Conservation (phyloP, 805 yeast species). For the Zygotorulaspora chibaensis region DNA sequence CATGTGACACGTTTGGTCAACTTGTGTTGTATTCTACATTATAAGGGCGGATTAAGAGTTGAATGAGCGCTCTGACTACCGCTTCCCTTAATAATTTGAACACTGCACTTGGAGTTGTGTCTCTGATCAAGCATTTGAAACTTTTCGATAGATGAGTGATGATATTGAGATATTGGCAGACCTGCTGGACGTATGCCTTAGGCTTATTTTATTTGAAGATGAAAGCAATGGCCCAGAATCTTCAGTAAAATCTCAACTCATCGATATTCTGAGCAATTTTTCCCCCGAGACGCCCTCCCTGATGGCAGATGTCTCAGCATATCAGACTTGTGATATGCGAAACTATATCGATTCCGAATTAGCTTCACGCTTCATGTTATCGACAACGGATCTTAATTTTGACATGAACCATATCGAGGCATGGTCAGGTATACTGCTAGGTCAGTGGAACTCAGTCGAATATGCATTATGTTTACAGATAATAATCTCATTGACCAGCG, state of each 20-base stretch:
- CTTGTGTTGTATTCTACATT: not conserved
- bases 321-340: conserved; percentile 12
- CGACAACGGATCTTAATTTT: conserved; percentile 22
- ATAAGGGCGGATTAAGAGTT: not conserved
- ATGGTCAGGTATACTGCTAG: conserved; percentile 15
- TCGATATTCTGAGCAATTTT: conserved; percentile 8
- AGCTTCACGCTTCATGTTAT: conserved; percentile 14
- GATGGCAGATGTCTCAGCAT: not conserved
- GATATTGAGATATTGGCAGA: conserved; percentile 5
- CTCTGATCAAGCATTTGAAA: not conserved
- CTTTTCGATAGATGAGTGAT: conserved; percentile 7
- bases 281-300: not conserved
- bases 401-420: conserved; percentile 4
- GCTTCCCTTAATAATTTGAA: too few relatives aligned
- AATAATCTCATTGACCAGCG: conserved; percentile 19
- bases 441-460: conserved; percentile 6
- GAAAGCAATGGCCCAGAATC: conserved; percentile 2
- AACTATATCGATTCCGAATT: conserved; percentile 22
- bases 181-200: conserved; percentile 6
- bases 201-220: conserved; percentile 5
- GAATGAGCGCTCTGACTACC: not conserved
- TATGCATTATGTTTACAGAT: conserved; percentile 21
- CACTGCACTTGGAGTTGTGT: not conserved
- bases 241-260: conserved; percentile 5
- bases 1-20: conserved; percentile 2